Conservation (phyloP, 192 early-diverging fungal genomes). For the Backusella macrospora region DNA sequence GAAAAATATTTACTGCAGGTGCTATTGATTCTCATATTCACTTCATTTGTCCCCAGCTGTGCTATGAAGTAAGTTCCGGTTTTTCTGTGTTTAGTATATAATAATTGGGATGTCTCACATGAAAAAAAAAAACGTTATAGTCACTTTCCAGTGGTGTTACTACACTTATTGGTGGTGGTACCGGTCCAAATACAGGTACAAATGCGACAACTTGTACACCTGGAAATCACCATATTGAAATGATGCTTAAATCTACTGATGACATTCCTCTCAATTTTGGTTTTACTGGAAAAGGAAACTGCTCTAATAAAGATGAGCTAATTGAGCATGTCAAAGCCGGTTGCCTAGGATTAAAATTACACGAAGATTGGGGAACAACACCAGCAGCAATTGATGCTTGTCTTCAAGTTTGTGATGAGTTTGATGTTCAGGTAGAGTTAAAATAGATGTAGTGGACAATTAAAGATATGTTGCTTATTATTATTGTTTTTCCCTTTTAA, state of each 20-base stretch:
- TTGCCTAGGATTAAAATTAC: constrained; percentile 86
- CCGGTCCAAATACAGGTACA: constrained; percentile 95
- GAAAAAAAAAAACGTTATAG: constrained; percentile 32
- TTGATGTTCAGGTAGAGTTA: constrained; percentile 71
- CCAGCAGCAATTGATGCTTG: constrained; percentile 93
- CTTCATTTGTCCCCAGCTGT: constrained; percentile 92
- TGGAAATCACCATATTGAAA: constrained; percentile 77
- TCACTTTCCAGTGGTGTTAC: constrained; percentile 81
- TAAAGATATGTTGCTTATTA: no score
- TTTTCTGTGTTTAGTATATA: background rate
- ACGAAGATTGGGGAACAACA: constrained; percentile 97
- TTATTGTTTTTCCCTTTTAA: no score
- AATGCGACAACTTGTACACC: constrained; percentile 97
- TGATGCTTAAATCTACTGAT: constrained; percentile 91
- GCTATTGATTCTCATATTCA: constrained; percentile 95
- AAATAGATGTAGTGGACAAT: no score
- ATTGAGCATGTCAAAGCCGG: constrained; percentile 86
- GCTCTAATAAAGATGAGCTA: constrained; percentile 63
- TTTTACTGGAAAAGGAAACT: constrained; percentile 95
- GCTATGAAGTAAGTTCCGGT: constrained; percentile 62
- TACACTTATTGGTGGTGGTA: constrained; percentile 88
- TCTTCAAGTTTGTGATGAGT: constrained; percentile 80
- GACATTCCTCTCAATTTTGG: constrained; percentile 90
- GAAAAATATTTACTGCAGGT: constrained; percentile 90
- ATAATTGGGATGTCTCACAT: background rate